Evolutionary conservation across 208 protist genomes (phyloP).

Genomic region (Wallacemonas sp.): DNA sequence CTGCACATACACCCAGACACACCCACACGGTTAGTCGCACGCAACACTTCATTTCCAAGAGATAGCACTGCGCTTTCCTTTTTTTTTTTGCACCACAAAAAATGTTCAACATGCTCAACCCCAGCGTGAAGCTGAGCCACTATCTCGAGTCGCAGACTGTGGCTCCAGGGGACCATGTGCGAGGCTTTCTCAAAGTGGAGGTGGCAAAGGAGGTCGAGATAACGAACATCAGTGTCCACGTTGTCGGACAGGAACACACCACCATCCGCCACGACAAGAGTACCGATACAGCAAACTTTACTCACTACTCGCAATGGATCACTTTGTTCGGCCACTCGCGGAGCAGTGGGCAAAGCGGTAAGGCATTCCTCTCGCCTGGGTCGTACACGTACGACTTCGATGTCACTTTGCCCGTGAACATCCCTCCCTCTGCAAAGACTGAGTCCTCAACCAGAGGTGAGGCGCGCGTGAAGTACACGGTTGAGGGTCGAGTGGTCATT

Average conservation of each 20-base stretch:
- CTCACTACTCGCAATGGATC: neutral
- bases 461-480: neutral
- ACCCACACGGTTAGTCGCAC: too few relatives aligned
- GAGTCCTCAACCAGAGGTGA: neutral
- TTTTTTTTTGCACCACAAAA: neutral
- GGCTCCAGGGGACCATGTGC: neutral
- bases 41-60: too few relatives aligned
- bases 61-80: neutral
- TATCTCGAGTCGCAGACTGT: neutral
- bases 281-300: neutral
- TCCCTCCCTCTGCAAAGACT: neutral
- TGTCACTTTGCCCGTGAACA: neutral
- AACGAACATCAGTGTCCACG: neutral
- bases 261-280: neutral
- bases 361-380: neutral
- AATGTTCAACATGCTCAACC: neutral
- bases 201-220: constrained; percentile 1
- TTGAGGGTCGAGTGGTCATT: neutral
- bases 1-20: too few relatives aligned
- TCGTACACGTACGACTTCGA: constrained; percentile 8
- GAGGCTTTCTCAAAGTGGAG: neutral
- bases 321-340: neutral
- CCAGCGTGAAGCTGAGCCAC: neutral
- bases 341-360: neutral
- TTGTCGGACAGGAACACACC: neutral